Conservation (phyloP, 495 filamentous ascomycete species). For the Penicillium waksmanii region DNA sequence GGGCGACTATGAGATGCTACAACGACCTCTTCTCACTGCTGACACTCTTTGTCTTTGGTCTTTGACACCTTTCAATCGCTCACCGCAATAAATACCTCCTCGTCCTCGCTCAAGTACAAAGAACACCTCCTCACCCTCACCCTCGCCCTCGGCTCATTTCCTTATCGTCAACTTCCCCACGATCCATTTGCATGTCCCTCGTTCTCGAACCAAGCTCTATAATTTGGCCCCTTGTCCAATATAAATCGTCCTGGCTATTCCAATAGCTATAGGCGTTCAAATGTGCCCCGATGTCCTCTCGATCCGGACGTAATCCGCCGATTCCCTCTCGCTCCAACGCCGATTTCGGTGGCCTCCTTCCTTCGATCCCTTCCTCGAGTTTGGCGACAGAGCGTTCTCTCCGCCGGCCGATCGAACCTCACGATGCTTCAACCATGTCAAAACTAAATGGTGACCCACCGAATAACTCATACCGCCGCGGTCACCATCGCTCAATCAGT, state of each 20-base stretch:
- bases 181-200: slow-evolving; percentile 22
- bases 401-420: slow-evolving; percentile 27
- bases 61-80: not conserved
- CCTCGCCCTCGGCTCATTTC: not conserved
- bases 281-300: slow-evolving; percentile 50
- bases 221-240: slow-evolving; percentile 6
- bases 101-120: slow-evolving; percentile 4
- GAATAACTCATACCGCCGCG: slow-evolving; percentile 33
- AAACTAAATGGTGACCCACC: slow-evolving; percentile 27
- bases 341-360: slow-evolving; percentile 22
- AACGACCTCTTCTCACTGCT: slow-evolving; percentile 17
- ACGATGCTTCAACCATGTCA: slow-evolving; percentile 36
- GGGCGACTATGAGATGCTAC: slow-evolving; percentile 26
- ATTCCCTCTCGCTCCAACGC: slow-evolving; percentile 34
- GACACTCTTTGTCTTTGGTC: not conserved
- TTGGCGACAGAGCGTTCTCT: slow-evolving; percentile 21
- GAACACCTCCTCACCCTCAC: not conserved
- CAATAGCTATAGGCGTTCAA: slow-evolving; percentile 9
- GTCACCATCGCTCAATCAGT: slow-evolving; percentile 74
- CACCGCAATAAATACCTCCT: not conserved
- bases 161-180: slow-evolving; percentile 21
- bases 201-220: slow-evolving; percentile 20
- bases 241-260: slow-evolving; percentile 6
- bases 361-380: slow-evolving; percentile 22
- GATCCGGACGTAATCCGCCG: slow-evolving; percentile 39